These are phyloP conservation scores for Eucalyptus lansdowneana DNA, from an alignment of 345 rosid species.

Conservation along the genomic window DNA sequence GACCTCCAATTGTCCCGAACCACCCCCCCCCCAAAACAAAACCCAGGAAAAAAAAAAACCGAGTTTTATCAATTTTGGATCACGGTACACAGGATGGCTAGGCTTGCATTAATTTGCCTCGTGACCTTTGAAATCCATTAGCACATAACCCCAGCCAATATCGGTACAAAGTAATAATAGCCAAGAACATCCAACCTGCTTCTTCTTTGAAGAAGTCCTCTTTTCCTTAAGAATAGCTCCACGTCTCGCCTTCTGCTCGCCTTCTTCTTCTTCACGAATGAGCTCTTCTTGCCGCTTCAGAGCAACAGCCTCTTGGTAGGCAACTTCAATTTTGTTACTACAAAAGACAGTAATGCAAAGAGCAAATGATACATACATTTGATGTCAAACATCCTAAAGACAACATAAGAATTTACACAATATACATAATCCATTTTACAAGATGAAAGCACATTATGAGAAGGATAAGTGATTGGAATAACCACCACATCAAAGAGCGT, in stretches of 20 bases:
- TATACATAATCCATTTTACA: background rate
- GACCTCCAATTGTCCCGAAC: background rate
- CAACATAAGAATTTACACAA: background rate
- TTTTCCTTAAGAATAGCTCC: conserved; percentile 21
- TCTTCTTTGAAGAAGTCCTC: conserved; percentile 60
- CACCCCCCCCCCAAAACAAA: background rate
- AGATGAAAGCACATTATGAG: background rate
- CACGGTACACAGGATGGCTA: background rate
- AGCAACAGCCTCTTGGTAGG: conserved; percentile 95
- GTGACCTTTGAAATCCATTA: background rate
- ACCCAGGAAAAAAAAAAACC: background rate
- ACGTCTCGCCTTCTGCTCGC: conserved; percentile 73
- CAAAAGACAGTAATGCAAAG: background rate
- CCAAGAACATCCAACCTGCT: conserved; percentile 37
- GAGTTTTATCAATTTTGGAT: background rate
- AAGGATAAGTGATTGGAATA: background rate
- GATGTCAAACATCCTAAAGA: background rate
- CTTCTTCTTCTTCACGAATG: conserved; percentile 93
- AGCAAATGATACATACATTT: background rate
- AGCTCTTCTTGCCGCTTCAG: conserved; percentile 90
- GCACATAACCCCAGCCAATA: background rate
- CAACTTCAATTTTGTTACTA: conserved; percentile 83
- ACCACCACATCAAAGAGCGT: background rate
- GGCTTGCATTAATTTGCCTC: background rate
- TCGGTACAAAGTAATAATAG: background rate